Percentiles rank a stretch among this genome's conserved stretches.
Evolutionary conservation across 169 alveolate genomes (phyloP).

Genomic region (Theileria luwenshuni): DNA sequence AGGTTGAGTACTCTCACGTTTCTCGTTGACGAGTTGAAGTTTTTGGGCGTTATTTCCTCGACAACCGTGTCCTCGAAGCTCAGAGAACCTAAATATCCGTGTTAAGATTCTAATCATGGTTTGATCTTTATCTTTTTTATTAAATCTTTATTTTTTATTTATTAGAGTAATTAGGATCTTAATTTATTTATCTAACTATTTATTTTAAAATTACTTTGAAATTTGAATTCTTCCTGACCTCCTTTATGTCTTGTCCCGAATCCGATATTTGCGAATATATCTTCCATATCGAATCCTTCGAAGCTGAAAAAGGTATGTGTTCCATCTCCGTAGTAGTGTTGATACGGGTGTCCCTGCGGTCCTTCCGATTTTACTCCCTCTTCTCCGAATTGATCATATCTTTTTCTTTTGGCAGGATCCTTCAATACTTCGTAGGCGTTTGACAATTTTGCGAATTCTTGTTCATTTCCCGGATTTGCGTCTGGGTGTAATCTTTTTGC

Average conservation of each 20-base stretch:
- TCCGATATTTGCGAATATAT: constrained; percentile 60
- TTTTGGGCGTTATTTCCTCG: constrained; percentile 59
- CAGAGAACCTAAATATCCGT: constrained; percentile 14
- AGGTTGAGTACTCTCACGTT: constrained; percentile 64
- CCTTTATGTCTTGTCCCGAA: constrained; percentile 26
- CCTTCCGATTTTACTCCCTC: constrained; percentile 85
- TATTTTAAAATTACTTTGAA: constrained; percentile 3
- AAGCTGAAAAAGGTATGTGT: constrained; percentile 67
- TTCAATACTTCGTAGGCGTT: constrained; percentile 92
- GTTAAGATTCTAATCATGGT: background rate
- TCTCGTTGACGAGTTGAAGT: constrained; percentile 25
- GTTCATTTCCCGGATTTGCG: constrained; percentile 85
- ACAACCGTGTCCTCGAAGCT: constrained; percentile 67
- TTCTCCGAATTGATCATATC: constrained; percentile 91
- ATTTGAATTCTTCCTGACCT: constrained; percentile 3
- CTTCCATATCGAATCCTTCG: constrained; percentile 79
- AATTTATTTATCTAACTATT: background rate
- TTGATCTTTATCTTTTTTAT: background rate
- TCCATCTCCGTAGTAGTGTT: constrained; percentile 58
- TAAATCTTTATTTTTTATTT: background rate
- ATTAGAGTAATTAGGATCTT: background rate
- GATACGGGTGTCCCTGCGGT: constrained; percentile 41
- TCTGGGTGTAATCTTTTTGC: constrained; percentile 92
- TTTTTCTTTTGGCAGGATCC: constrained; percentile 88
- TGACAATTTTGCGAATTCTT: constrained; percentile 87